A percentile compares a stretch with the other conserved stretches of the same genome.
Evolutionary conservation across 352 stramenopile genomes (phyloP).

Genomic region (Pythium inflatum): DNA sequence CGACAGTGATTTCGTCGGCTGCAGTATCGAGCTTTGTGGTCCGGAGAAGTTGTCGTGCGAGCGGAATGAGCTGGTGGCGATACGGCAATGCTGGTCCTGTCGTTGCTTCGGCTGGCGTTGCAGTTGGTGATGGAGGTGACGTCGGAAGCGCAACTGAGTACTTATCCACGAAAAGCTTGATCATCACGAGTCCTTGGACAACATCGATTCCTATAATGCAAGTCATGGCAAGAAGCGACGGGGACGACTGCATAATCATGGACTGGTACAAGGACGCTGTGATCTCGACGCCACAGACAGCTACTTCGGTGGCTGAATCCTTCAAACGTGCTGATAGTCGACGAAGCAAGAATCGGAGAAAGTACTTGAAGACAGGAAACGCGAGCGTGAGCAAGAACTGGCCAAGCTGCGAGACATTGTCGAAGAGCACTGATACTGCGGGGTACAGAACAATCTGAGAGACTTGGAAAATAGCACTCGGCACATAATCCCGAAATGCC

Average conservation of each 20-base stretch:
- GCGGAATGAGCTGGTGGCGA: too few relatives aligned
- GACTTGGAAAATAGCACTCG: slow-evolving; percentile 8
- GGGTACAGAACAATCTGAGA: slow-evolving; percentile 31
- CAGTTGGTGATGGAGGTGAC: too few relatives aligned
- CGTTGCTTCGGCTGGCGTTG: too few relatives aligned
- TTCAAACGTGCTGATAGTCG: neutral
- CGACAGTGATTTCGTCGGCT: too few relatives aligned
- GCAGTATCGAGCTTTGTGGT: too few relatives aligned
- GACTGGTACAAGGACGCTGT: slow-evolving; percentile 34
- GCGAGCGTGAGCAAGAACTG: slow-evolving; percentile 25
- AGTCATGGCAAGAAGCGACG: slow-evolving; percentile 16
- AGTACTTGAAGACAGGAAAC: slow-evolving; percentile 32
- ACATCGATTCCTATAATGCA: slow-evolving; percentile 33
- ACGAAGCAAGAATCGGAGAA: slow-evolving; percentile 19
- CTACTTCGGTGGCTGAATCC: slow-evolving; percentile 22
- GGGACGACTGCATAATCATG: slow-evolving; percentile 31
- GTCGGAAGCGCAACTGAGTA: neutral
- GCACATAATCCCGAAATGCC: slow-evolving; percentile 6
- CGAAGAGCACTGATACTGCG: slow-evolving; percentile 32
- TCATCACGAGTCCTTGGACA: slow-evolving; percentile 12
- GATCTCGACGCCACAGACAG: slow-evolving; percentile 31
- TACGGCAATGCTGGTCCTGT: too few relatives aligned
- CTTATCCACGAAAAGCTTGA: slow-evolving; percentile 36
- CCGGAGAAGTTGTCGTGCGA: too few relatives aligned
- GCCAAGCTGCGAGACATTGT: slow-evolving; percentile 1